Evolutionary conservation across 192 early-diverging fungal genomes (phyloP).

Genomic region (Podila clonocystis): DNA sequence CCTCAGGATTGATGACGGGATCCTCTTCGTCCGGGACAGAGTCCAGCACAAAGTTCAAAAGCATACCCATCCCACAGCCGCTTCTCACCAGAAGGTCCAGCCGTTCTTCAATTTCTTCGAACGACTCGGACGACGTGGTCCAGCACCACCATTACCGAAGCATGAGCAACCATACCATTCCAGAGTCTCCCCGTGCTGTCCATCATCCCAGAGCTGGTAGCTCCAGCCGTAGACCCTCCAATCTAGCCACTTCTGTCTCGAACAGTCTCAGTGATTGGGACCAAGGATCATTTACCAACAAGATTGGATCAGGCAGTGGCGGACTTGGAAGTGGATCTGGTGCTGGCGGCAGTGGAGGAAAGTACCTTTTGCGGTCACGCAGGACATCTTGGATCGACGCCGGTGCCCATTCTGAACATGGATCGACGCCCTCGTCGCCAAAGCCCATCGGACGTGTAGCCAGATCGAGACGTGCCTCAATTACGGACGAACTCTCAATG

Average conservation of each 20-base stretch:
- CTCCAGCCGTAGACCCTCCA: slow-evolving; percentile 38
- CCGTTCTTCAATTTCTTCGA: slow-evolving; percentile 44
- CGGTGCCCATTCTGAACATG: slow-evolving; percentile 35
- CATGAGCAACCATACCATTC: slow-evolving; percentile 22
- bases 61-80: slow-evolving; percentile 49
- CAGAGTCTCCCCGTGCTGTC: slow-evolving; percentile 30
- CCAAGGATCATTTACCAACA: slow-evolving; percentile 27
- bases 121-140: slow-evolving; percentile 41
- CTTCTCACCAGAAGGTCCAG: slow-evolving; percentile 47
- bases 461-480: slow-evolving; percentile 39
- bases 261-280: slow-evolving; percentile 51
- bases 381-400: slow-evolving; percentile 53
- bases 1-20: slow-evolving; percentile 16
- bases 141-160: slow-evolving; percentile 39
- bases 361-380: slow-evolving; percentile 44
- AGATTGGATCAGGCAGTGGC: slow-evolving; percentile 10
- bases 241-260: slow-evolving; percentile 40
- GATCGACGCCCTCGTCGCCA: slow-evolving; percentile 42
- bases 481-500: slow-evolving; percentile 41
- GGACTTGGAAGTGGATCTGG: slow-evolving; percentile 5
- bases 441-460: slow-evolving; percentile 32
- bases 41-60: slow-evolving; percentile 48
- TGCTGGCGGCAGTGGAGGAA: slow-evolving; percentile 40
- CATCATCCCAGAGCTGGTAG: slow-evolving; percentile 24
- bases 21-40: slow-evolving; percentile 20